A percentile compares a stretch with the other conserved stretches of the same genome.
These are phyloP conservation scores for Gossypium raimondii DNA, from an alignment of 345 rosid species.

Conservation along the genomic window DNA sequence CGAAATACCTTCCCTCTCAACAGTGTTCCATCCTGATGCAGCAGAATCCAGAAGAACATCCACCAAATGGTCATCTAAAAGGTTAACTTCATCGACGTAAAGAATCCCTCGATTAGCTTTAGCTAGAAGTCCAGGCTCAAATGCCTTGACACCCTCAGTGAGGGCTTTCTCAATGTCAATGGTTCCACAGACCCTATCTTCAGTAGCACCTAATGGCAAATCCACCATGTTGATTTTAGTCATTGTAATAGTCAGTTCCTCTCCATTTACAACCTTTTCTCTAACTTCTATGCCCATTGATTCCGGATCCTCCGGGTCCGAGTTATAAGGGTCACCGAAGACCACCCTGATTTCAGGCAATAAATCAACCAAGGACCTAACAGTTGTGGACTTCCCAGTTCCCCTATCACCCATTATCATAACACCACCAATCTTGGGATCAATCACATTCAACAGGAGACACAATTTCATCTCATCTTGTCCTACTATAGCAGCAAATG, in stretches of 20 bases:
- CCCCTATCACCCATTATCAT: conserved; percentile 99
- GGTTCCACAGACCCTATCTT: conserved; percentile 97
- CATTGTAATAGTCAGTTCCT: conserved; percentile 36
- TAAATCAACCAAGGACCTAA: conserved; percentile 84
- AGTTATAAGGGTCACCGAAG: conserved; percentile 84
- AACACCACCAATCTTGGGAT: conserved; percentile 94
- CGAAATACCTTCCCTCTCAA: conserved; percentile 94
- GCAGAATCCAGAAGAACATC: conserved; percentile 95
- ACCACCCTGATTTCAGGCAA: conserved; percentile 86
- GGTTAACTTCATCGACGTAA: conserved; percentile 95
- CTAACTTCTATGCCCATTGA: conserved; percentile 89
- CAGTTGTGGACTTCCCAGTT: conserved; percentile 86
- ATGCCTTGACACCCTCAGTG: conserved; percentile 93
- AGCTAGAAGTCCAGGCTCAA: conserved; percentile 96
- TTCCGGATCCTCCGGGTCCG: conserved; percentile 89
- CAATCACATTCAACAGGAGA: conserved; percentile 84
- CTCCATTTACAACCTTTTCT: conserved; percentile 54
- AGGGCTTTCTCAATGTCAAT: conserved; percentile 95
- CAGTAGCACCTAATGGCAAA: conserved; percentile 95
- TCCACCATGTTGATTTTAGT: conserved; percentile 94
- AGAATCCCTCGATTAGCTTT: conserved; percentile 97
- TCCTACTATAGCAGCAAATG: conserved; percentile 93
- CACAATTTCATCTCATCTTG: conserved; percentile 98
- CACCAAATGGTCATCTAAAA: conserved; percentile 91
- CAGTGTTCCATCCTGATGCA: conserved; percentile 95